Conservation (phyloP, 495 filamentous ascomycete genomes). For the Trichoderma asperelloides region DNA sequence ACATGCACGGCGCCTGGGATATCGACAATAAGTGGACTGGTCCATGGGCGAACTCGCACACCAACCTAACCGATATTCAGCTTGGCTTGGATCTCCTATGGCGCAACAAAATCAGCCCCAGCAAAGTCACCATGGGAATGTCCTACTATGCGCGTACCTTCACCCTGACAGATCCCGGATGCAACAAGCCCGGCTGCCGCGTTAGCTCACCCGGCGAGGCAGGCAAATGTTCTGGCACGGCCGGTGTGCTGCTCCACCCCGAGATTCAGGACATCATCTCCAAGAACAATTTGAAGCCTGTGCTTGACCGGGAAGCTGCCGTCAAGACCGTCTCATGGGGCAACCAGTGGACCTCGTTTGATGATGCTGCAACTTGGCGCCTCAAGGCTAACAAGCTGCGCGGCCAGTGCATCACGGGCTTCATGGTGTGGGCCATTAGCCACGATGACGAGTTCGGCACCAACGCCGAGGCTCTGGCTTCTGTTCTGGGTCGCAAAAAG, state of each 20-base stretch:
- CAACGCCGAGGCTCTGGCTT: slow-evolving; percentile 24
- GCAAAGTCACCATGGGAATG: slow-evolving; percentile 36
- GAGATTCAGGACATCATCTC: slow-evolving; percentile 29
- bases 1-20: slow-evolving; percentile 27
- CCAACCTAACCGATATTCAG: slow-evolving; percentile 47
- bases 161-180: slow-evolving; percentile 13
- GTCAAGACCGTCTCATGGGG: slow-evolving; percentile 32
- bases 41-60: slow-evolving; percentile 33
- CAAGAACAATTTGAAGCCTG: not conserved
- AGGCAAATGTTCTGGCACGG: slow-evolving; percentile 22
- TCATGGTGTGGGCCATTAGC: slow-evolving; percentile 23
- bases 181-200: slow-evolving; percentile 19
- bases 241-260: slow-evolving; percentile 25
- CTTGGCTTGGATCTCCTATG: slow-evolving; percentile 38
- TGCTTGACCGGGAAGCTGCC: slow-evolving; percentile 17
- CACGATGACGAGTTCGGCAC: slow-evolving; percentile 27
- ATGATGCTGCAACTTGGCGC: slow-evolving; percentile 32
- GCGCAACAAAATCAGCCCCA: slow-evolving; percentile 36
- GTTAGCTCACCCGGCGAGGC: slow-evolving; percentile 17
- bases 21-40: slow-evolving; percentile 17
- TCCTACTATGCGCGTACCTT: slow-evolving; percentile 44
- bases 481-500: slow-evolving; percentile 19
- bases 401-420: slow-evolving; percentile 17
- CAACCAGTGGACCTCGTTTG: slow-evolving; percentile 40
- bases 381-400: slow-evolving; percentile 33